Percentiles rank a stretch among this genome's conserved stretches.
These are phyloP conservation scores for Rhodotorula paludigena DNA, from an alignment of 768 basidiomycete species.

Conservation along the genomic window DNA sequence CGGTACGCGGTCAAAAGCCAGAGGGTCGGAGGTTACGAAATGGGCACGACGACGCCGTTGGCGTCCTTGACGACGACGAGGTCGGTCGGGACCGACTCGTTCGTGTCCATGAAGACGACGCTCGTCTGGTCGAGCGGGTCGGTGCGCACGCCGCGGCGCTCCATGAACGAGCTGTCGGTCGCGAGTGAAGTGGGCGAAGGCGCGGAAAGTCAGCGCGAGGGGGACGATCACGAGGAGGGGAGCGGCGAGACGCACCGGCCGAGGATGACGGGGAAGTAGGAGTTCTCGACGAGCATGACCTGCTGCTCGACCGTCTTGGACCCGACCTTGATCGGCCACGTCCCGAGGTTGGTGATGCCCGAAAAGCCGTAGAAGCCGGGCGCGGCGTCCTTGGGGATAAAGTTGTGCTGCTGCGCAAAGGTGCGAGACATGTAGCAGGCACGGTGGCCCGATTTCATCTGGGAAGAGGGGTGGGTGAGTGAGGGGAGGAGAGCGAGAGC, in stretches of 20 bases:
- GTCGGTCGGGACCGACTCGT: slow-evolving; percentile 41
- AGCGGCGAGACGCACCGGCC: slow-evolving; percentile 59
- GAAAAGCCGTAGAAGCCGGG: slow-evolving; percentile 93
- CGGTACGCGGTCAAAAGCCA: no score
- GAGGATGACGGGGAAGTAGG: slow-evolving; percentile 90
- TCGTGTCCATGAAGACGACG: slow-evolving; percentile 81
- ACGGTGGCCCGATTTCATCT: slow-evolving; percentile 83
- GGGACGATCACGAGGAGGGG: not conserved
- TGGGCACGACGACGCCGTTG: slow-evolving; percentile 38
- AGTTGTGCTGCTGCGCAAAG: slow-evolving; percentile 80
- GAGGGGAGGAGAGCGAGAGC: no score
- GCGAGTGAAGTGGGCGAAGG: not conserved
- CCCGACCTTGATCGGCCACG: slow-evolving; percentile 62
- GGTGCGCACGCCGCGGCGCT: slow-evolving; percentile 67
- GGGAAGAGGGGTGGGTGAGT: slow-evolving; percentile 45
- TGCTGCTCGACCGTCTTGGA: slow-evolving; percentile 48
- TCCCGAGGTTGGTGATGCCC: slow-evolving; percentile 51
- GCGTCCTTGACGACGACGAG: slow-evolving; percentile 42
- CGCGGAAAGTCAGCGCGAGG: not conserved
- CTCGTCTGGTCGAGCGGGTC: slow-evolving; percentile 80
- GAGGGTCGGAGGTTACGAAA: no score
- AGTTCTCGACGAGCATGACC: slow-evolving; percentile 88
- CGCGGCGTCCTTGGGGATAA: slow-evolving; percentile 78
- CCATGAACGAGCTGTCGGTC: slow-evolving; percentile 48
- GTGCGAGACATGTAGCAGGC: slow-evolving; percentile 93